Conservation (phyloP, 139 green algal genomes). For the Eudorina sp. region DNA sequence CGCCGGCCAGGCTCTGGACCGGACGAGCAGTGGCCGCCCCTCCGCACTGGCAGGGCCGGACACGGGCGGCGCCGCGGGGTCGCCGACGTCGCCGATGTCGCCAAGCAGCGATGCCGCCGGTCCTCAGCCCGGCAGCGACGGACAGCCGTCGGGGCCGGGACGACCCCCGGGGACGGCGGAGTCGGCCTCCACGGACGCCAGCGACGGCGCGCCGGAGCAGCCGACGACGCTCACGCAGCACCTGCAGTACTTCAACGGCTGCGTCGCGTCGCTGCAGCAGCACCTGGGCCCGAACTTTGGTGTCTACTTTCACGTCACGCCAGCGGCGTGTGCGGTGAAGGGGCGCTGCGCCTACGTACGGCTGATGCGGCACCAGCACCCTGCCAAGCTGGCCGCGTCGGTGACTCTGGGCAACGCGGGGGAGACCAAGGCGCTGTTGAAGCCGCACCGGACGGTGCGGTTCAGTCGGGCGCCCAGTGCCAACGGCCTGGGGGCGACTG, state of each 20-base stretch:
- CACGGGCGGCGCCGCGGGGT: background rate
- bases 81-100: background rate
- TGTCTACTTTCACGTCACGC: slow-evolving; percentile 43
- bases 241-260: slow-evolving; percentile 22
- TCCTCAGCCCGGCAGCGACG: slow-evolving; percentile 1
- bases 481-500: background rate
- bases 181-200: slow-evolving; percentile 16
- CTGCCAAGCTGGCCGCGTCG: slow-evolving; percentile 23
- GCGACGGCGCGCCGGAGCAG: background rate
- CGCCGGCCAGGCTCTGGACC: background rate
- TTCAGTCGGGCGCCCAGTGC: background rate
- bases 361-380: slow-evolving; percentile 28
- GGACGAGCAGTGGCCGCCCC: background rate
- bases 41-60: background rate
- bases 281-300: slow-evolving; percentile 42
- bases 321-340: slow-evolving; percentile 23
- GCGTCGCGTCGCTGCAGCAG: slow-evolving; percentile 7
- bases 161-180: slow-evolving; percentile 24
- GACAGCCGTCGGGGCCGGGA: background rate
- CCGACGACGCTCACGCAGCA: background rate
- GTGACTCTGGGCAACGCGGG: background rate
- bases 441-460: background rate
- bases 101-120: background rate
- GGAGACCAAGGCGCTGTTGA: background rate
- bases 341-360: slow-evolving; percentile 22